These are phyloP conservation scores for Phaeosphaeria sp. DNA, from an alignment of 2,329 filamentous ascomycete genomes.

Conservation along the genomic window DNA sequence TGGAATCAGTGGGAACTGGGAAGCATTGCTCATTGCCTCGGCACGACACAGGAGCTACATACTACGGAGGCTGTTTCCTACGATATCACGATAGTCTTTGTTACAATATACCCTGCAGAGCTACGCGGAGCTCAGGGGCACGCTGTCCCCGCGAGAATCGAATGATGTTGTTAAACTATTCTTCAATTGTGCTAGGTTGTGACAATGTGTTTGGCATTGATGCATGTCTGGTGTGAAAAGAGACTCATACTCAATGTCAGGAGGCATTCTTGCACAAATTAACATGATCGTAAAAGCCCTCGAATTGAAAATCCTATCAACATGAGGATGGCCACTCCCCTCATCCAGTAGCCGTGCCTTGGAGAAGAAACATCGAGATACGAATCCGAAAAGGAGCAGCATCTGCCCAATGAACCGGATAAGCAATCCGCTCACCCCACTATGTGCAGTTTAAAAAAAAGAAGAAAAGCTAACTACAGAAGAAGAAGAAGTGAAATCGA, in stretches of 20 bases:
- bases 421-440: neutral
- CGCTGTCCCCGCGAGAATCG: neutral
- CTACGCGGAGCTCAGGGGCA: neutral
- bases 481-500: neutral
- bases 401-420: neutral
- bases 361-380: neutral
- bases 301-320: neutral
- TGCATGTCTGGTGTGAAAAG: too few species aligned
- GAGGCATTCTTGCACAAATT: neutral
- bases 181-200: neutral
- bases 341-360: neutral
- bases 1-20: neutral
- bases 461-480: neutral
- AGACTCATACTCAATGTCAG: too few species aligned
- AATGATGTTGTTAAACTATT: neutral
- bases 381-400: constrained; percentile 3
- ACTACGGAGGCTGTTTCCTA: neutral
- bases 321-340: neutral
- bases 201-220: neutral
- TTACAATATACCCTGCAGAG: constrained; percentile 5
- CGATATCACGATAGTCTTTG: neutral
- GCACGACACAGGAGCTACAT: neutral
- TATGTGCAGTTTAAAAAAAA: constrained; percentile 12
- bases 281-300: neutral
- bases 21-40: neutral